phyloP scores from a whole-genome alignment of 2,329 filamentous ascomycete species.

The Aspergillus sp. region DNA sequence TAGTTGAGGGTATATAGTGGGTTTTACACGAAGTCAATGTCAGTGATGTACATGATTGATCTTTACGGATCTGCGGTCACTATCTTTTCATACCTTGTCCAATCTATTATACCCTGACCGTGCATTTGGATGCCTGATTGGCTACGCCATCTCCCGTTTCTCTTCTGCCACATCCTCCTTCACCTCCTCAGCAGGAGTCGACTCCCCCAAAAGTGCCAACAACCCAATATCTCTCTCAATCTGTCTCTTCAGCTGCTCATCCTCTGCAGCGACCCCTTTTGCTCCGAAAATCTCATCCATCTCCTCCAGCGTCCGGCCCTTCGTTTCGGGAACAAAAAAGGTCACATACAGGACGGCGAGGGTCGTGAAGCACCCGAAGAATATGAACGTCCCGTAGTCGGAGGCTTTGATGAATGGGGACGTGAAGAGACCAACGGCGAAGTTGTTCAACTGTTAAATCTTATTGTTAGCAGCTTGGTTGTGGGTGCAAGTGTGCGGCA shows the following conservation, averaged over 20 bases:
- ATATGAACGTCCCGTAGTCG: conserved; percentile 61
- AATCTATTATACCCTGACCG: not conserved
- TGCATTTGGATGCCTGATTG: not conserved
- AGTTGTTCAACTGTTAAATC: conserved; percentile 45
- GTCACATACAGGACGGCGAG: conserved; percentile 21
- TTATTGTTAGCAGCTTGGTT: too few species aligned
- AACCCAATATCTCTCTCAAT: conserved; percentile 26
- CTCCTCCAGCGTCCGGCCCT: conserved; percentile 31
- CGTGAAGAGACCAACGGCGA: conserved; percentile 60
- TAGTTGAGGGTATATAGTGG: too few species aligned
- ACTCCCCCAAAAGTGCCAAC: conserved; percentile 16
- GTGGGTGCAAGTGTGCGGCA: too few species aligned
- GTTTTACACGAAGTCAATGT: too few species aligned
- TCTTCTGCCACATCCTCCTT: not conserved
- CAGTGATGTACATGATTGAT: too few species aligned
- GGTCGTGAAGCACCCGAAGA: conserved; percentile 50
- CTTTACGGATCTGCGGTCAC: too few species aligned
- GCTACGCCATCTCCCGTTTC: not conserved
- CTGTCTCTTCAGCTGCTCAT: conserved; percentile 16
- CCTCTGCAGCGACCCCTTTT: conserved; percentile 21
- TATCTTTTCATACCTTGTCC: not conserved
- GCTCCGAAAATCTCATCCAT: conserved; percentile 33
- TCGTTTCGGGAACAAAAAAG: conserved; percentile 29
- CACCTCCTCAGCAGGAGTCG: conserved; percentile 7
- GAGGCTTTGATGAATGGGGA: conserved; percentile 58